These are phyloP conservation scores for Elsinoe necatrix DNA, from an alignment of 2,329 filamentous ascomycete genomes.

Conservation along the genomic window DNA sequence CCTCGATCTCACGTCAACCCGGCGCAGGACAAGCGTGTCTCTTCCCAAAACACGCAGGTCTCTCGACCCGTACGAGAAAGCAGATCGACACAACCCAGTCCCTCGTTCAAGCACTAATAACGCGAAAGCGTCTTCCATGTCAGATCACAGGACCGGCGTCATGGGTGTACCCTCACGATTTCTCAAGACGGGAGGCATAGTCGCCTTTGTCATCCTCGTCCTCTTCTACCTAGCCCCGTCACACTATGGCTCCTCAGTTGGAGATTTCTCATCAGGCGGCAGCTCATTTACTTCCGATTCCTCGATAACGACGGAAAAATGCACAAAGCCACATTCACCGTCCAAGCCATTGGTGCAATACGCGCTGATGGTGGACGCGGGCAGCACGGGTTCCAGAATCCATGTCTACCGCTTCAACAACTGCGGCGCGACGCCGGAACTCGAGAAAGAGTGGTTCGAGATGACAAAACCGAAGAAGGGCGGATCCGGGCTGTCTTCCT, in stretches of 20 bases:
- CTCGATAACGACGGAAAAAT: slow-evolving; percentile 61
- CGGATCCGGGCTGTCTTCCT: slow-evolving; percentile 73
- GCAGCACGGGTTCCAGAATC: slow-evolving; percentile 93
- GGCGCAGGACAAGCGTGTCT: slow-evolving; percentile 47
- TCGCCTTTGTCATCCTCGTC: slow-evolving; percentile 50
- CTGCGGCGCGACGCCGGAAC: slow-evolving; percentile 87
- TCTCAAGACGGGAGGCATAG: slow-evolving; percentile 53
- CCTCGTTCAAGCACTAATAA: slow-evolving; percentile 18
- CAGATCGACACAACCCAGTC: slow-evolving; percentile 32
- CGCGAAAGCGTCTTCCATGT: slow-evolving; percentile 27
- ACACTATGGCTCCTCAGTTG: background rate
- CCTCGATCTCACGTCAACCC: slow-evolving; percentile 39
- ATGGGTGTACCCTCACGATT: slow-evolving; percentile 55
- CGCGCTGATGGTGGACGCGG: slow-evolving; percentile 96
- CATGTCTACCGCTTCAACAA: slow-evolving; percentile 99
- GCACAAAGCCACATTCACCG: slow-evolving; percentile 72
- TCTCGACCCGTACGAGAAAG: slow-evolving; percentile 41
- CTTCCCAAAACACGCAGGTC: slow-evolving; percentile 32
- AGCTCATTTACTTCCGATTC: slow-evolving; percentile 40
- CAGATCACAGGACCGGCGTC: slow-evolving; percentile 38
- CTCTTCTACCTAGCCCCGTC: slow-evolving; percentile 47
- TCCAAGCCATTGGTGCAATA: slow-evolving; percentile 95
- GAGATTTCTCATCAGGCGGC: slow-evolving; percentile 24
- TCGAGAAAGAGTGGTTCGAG: slow-evolving; percentile 87
- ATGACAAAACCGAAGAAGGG: slow-evolving; percentile 83